Evolutionary conservation across 73 alveolate genomes (phyloP).

Genomic region (Durusdinium trenchii): DNA sequence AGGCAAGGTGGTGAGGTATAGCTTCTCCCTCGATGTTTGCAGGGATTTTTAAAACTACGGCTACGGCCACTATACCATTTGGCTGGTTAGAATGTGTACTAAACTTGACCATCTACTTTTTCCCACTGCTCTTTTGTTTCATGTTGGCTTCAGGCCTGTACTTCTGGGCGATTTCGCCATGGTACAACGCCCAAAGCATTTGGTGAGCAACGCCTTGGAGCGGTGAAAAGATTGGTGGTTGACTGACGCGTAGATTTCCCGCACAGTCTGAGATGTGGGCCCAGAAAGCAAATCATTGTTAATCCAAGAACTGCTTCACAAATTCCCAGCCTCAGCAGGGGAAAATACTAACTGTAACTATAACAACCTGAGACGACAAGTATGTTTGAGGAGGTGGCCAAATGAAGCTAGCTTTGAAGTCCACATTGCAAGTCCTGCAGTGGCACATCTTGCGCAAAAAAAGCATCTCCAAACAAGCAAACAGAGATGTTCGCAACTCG

Average conservation of each 20-base stretch:
- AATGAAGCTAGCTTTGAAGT: constrained; percentile 20
- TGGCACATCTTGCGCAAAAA: neutral
- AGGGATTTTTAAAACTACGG: too few species aligned
- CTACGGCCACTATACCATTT: too few species aligned
- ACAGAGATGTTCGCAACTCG: neutral
- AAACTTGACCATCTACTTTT: too few species aligned
- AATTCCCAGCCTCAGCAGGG: constrained; percentile 68
- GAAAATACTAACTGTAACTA: neutral
- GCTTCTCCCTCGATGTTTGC: too few species aligned
- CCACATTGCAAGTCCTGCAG: constrained; percentile 57
- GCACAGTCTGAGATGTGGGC: too few species aligned
- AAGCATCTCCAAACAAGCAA: neutral
- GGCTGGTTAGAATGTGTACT: too few species aligned
- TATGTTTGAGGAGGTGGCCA: neutral
- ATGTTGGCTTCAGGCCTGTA: constrained; percentile 42
- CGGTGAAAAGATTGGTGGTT: neutral
- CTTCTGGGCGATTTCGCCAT: constrained; percentile 73
- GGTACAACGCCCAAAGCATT: constrained; percentile 92
- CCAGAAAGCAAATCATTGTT: constrained; percentile 85
- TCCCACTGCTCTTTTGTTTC: too few species aligned
- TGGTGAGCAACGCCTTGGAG: constrained; percentile 61
- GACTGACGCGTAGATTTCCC: neutral
- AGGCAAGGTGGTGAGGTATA: too few species aligned
- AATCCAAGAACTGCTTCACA: constrained; percentile 67
- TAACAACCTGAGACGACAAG: neutral